phyloP scores from a whole-genome alignment of 768 basidiomycete genomes.

The Mycena rosella region DNA sequence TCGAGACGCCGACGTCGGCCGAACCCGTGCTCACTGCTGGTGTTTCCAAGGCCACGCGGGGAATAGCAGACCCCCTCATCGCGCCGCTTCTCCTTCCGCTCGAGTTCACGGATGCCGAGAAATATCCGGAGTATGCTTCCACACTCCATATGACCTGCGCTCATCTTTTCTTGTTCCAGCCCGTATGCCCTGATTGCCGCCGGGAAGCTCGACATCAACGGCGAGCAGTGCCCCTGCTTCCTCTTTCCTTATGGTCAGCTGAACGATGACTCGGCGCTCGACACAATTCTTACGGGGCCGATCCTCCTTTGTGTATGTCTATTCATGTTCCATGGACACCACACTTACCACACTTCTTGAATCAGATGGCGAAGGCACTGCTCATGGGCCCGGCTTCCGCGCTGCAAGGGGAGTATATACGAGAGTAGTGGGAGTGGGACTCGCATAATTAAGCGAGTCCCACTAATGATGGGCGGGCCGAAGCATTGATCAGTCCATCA shows the following conservation, averaged over 20 bases:
- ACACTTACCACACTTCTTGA: not conserved
- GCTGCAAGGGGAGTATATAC: not conserved
- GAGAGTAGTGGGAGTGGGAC: too few species aligned
- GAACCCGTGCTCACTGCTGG: too few species aligned
- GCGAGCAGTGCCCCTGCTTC: not conserved
- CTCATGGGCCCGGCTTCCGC: not conserved
- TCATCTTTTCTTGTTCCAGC: not conserved
- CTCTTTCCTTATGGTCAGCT: not conserved
- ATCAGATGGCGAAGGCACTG: not conserved
- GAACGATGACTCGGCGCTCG: not conserved
- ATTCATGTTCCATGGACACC: not conserved
- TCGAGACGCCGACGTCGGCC: not conserved
- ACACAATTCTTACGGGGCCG: not conserved
- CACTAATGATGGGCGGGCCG: too few species aligned
- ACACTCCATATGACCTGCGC: not conserved
- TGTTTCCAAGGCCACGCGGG: not conserved
- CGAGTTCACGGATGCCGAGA: not conserved
- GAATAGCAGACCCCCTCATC: not conserved
- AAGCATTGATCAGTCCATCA: too few species aligned
- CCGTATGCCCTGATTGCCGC: not conserved
- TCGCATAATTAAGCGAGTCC: too few species aligned
- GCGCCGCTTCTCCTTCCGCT: not conserved
- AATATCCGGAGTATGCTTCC: not conserved
- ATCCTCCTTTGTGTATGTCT: not conserved
- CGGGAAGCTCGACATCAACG: not conserved